Percentiles rank a stretch among this genome's conserved stretches.
Conservation (phyloP, 768 basidiomycete genomes). For the Amanita pallidorosea region DNA sequence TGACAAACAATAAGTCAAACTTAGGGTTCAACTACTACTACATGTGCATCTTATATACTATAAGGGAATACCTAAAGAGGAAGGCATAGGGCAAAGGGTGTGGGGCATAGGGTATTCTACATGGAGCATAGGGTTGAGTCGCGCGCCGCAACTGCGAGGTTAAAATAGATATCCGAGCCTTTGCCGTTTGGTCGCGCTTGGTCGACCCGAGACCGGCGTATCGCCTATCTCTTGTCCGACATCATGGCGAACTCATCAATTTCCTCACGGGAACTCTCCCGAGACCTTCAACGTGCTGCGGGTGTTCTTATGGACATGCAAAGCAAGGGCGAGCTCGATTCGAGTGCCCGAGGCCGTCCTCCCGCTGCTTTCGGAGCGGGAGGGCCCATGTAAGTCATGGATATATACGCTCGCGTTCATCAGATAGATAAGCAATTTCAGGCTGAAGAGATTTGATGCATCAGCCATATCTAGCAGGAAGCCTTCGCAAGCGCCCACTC, state of each 20-base stretch:
- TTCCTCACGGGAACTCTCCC: constrained; percentile 23
- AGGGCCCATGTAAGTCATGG: constrained; percentile 53
- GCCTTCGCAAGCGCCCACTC: constrained; percentile 65
- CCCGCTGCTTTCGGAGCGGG: constrained; percentile 64
- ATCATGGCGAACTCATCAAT: constrained; percentile 12
- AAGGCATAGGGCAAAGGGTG: too few species aligned
- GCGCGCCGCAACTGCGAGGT: too few species aligned
- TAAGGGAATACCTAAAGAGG: too few species aligned
- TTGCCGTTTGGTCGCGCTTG: too few species aligned
- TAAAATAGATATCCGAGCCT: too few species aligned
- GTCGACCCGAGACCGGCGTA: too few species aligned
- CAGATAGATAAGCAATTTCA: constrained; percentile 14
- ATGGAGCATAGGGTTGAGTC: too few species aligned
- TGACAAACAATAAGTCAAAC: too few species aligned
- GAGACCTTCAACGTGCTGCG: constrained; percentile 39
- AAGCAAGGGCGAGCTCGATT: constrained; percentile 20
- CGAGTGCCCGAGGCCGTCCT: constrained; percentile 32
- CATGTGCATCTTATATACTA: too few species aligned
- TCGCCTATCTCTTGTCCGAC: too few species aligned
- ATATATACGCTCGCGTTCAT: neutral
- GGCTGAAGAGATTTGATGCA: constrained; percentile 75
- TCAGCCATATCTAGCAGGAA: constrained; percentile 60
- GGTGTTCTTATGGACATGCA: constrained; percentile 44
- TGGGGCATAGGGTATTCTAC: too few species aligned
- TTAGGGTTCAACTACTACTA: too few species aligned